A percentile compares a stretch with the other conserved stretches of the same genome.
Evolutionary conservation across 2,329 filamentous ascomycete genomes (phyloP).

Genomic region (Bipolaris gigantea): DNA sequence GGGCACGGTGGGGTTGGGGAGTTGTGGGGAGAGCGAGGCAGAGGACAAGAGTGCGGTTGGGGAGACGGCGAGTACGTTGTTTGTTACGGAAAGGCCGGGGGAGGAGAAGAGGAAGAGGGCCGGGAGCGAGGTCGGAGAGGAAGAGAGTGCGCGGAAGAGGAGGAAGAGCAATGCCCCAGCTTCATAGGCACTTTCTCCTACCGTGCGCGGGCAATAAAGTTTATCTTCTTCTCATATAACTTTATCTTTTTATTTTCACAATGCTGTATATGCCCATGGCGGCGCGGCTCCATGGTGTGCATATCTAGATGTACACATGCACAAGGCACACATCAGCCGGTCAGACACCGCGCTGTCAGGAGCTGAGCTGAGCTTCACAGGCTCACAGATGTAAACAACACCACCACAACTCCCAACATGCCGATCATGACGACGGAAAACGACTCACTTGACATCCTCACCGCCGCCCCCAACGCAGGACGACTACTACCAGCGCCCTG

Average conservation of each 20-base stretch:
- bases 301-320: no score
- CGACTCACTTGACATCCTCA: slow-evolving; percentile 11
- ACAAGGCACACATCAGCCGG: no score
- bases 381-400: slow-evolving; percentile 15
- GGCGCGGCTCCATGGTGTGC: no score
- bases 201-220: no score
- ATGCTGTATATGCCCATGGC: no score
- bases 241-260: no score
- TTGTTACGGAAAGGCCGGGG: slow-evolving; percentile 5
- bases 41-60: neutral
- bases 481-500: neutral
- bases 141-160: neutral
- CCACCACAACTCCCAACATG: slow-evolving; percentile 14
- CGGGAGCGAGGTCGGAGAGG: neutral
- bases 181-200: neutral
- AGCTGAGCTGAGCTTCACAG: neutral
- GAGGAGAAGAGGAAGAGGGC: slow-evolving; percentile 9
- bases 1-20: slow-evolving; percentile 8
- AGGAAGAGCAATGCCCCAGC: neutral
- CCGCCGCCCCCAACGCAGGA: slow-evolving; percentile 11
- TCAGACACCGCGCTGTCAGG: neutral
- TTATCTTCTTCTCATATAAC: no score
- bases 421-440: slow-evolving; percentile 17
- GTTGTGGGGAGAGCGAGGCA: neutral
- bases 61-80: slow-evolving; percentile 9